Evolutionary conservation across 495 filamentous ascomycete species (phyloP), one percentile per base, ranked within the genome.

Genomic region (Aspergillus wentii): DNA sequence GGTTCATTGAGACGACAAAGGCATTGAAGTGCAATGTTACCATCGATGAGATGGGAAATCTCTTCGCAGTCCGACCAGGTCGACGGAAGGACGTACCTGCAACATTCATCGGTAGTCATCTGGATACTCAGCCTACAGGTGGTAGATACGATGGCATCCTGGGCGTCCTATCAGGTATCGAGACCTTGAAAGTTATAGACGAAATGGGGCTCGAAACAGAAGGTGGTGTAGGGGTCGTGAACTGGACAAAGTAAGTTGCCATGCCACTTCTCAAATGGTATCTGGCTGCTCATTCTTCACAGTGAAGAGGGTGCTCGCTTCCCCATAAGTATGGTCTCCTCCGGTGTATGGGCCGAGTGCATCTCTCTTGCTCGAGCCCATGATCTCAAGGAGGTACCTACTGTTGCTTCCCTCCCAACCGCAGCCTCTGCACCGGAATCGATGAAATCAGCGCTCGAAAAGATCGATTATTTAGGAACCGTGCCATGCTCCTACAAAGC

Each of bases 231-330:
- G 83, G 83, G 6, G 76, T 86, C 7, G 75, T 88, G 1, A 86
- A 87, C 45, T 92, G 86, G 86, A 90, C 86, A 0, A 90, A 89
- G 64, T 73, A 60, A 48, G 35, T 0, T n/a, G n/a, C n/a, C n/a
- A n/a, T n/a, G n/a, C n/a, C n/a, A n/a, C n/a, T n/a, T n/a, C n/a
- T n/a, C n/a, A n/a, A n/a, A n/a, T n/a, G n/a, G n/a, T n/a, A n/a
- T n/a, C n/a, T n/a, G n/a, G n/a, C n/a, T n/a, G n/a, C n/a, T n/a
- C n/a, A n/a, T n/a, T 11, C 15, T 10, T 9, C 15, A 17, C 39
- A 74, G 68, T 46, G 86, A 90, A 54, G 86, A 89, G 55, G 86
- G 86, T 1, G 86, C 85, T 1, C 72, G 86, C 7, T 92, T 89
- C 51, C 85, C 86, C 3, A 75, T 84, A 14, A 84, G 79, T 40